Conservation (phyloP, 495 filamentous ascomycete genomes). For the Aspergillus bertholletiae region DNA sequence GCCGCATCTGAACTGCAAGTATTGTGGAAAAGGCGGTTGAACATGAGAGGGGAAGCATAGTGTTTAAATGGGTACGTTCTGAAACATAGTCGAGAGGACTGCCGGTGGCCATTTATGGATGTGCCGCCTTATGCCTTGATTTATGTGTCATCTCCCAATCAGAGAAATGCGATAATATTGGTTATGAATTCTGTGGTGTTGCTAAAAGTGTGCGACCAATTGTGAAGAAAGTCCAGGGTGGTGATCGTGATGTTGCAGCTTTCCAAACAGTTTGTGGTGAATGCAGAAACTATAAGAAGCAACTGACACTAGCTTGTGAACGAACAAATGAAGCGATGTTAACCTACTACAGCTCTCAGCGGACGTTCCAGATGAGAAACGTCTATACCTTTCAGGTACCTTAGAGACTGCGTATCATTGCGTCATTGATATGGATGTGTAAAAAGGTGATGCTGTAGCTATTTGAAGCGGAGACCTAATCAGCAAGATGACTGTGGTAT, state of each 20-base stretch:
- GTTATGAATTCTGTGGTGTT: conserved; percentile 85
- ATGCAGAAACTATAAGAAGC: conserved; percentile 76
- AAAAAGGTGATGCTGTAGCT: conserved; percentile 67
- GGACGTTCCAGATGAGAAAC: conserved; percentile 83
- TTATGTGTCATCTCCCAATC: conserved; percentile 62
- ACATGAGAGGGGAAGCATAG: conserved; percentile 47
- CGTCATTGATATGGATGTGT: conserved; percentile 80
- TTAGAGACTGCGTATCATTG: conserved; percentile 74
- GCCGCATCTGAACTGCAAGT: conserved; percentile 58
- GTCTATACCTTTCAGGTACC: conserved; percentile 78
- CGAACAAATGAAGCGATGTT: conserved; percentile 72
- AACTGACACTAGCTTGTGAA: conserved; percentile 74
- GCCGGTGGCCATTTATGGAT: neutral
- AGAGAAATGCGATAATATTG: conserved; percentile 81
- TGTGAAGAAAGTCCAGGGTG: conserved; percentile 56
- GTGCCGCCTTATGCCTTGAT: neutral
- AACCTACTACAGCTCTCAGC: conserved; percentile 80
- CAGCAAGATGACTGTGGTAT: conserved; percentile 77
- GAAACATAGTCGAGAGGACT: neutral
- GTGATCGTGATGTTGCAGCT: conserved; percentile 76
- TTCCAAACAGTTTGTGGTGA: conserved; percentile 75
- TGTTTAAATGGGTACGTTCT: conserved; percentile 29
- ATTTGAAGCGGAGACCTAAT: conserved; percentile 73
- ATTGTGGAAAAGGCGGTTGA: conserved; percentile 60
- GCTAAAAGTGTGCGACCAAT: conserved; percentile 67